Percentiles rank a stretch among this genome's conserved stretches.
Conservation (phyloP, 345 rosid genomes). For the Anastatica hierochuntica region DNA sequence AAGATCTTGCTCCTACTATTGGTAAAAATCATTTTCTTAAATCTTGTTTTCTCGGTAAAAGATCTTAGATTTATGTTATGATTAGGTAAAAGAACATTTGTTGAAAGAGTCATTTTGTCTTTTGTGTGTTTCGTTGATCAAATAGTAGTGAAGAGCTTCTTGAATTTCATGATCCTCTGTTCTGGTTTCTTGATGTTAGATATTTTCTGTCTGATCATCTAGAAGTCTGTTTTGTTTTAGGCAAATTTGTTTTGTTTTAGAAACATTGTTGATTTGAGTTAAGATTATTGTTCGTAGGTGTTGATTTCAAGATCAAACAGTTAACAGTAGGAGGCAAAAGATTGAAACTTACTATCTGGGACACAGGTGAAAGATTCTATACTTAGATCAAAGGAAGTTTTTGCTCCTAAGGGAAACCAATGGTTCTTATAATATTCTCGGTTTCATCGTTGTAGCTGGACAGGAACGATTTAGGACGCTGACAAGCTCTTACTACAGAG, state of each 20-base stretch:
- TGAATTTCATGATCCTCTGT: neutral
- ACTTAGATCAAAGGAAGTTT: neutral
- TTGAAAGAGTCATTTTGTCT: no score
- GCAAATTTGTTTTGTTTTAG: constrained; percentile 3
- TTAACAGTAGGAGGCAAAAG: constrained; percentile 70
- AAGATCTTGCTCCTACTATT: constrained; percentile 83
- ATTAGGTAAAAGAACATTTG: no score
- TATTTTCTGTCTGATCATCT: constrained; percentile 5
- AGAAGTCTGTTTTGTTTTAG: neutral
- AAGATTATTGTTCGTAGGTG: neutral
- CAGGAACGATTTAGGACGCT: constrained; percentile 91
- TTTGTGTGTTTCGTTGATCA: constrained; percentile 5
- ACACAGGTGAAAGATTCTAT: constrained; percentile 49
- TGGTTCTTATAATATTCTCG: neutral
- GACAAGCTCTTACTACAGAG: constrained; percentile 89
- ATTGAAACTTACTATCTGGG: constrained; percentile 93
- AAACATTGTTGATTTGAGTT: neutral
- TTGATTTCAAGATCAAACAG: constrained; percentile 80
- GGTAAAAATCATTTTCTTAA: no score
- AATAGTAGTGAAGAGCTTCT: constrained; percentile 1
- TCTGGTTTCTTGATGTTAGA: constrained; percentile 1
- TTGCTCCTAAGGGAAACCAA: neutral
- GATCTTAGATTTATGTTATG: neutral
- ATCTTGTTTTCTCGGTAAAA: no score
- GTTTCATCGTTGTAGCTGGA: constrained; percentile 57